Evolutionary conservation across 441 rosid species (phyloP).

Genomic region (Dalechampia spathulata): DNA sequence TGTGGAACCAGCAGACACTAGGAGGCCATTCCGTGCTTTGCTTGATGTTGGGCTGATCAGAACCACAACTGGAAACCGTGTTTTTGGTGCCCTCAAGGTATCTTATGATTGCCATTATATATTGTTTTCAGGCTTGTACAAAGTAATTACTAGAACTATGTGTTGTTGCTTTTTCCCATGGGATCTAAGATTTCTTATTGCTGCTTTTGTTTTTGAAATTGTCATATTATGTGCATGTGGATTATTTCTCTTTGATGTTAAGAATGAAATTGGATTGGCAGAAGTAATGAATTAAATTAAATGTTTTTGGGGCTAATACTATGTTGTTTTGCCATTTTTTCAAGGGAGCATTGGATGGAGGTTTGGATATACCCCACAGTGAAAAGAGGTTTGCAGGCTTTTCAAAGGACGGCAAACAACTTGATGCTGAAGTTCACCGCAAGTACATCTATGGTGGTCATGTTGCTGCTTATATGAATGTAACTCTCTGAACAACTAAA

Average conservation of each 20-base stretch:
- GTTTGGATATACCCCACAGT: slow-evolving; percentile 89
- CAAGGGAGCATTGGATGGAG: slow-evolving; percentile 90
- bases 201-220: too few relatives aligned
- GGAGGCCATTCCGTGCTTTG: slow-evolving; percentile 96
- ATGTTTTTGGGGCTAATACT: background rate
- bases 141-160: too few relatives aligned
- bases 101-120: background rate
- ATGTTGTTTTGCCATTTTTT: background rate
- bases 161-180: too few relatives aligned
- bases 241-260: background rate
- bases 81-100: slow-evolving; percentile 90
- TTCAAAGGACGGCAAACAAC: slow-evolving; percentile 63
- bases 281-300: background rate
- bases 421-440: slow-evolving; percentile 73
- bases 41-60: slow-evolving; percentile 88
- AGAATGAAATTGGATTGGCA: background rate
- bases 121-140: background rate
- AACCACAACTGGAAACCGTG: slow-evolving; percentile 89
- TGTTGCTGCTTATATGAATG: slow-evolving; percentile 76
- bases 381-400: slow-evolving; percentile 94
- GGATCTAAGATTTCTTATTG: too few relatives aligned
- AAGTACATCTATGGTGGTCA: slow-evolving; percentile 82
- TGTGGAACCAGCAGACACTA: slow-evolving; percentile 71
- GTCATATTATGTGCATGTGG: too few relatives aligned
- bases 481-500: slow-evolving; percentile 17